Conservation (phyloP, 768 basidiomycete genomes). For the Russula ochroleuca region DNA sequence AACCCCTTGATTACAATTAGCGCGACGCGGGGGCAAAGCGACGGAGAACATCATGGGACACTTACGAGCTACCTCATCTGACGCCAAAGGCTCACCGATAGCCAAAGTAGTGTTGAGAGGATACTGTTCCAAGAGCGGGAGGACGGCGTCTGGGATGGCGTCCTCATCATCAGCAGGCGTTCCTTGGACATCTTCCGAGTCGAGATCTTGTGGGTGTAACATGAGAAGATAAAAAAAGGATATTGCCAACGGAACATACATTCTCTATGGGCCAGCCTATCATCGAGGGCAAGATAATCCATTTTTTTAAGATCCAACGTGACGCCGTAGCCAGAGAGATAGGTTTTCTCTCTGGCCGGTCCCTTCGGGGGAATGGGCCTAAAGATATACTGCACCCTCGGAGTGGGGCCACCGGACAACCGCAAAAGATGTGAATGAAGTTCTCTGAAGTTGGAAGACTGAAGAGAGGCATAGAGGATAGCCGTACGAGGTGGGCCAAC, state of each 20-base stretch:
- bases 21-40: constrained; percentile 38
- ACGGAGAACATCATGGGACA: neutral
- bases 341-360: constrained; percentile 34
- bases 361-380: constrained; percentile 53
- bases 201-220: constrained; percentile 1
- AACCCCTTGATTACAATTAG: constrained; percentile 46
- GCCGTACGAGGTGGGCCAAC: constrained; percentile 56
- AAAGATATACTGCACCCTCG: constrained; percentile 67
- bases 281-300: constrained; percentile 94
- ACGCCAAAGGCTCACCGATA: constrained; percentile 43
- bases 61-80: constrained; percentile 46
- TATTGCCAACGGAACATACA: constrained; percentile 18
- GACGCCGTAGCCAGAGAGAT: constrained; percentile 87
- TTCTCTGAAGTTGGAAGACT: constrained; percentile 61
- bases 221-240: neutral
- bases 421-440: constrained; percentile 62
- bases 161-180: constrained; percentile 19
- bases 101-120: constrained; percentile 40
- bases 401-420: constrained; percentile 43
- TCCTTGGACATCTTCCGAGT: constrained; percentile 8
- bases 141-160: constrained; percentile 21
- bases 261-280: constrained; percentile 48
- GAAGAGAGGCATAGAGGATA: constrained; percentile 70
- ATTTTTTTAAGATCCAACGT: constrained; percentile 92
- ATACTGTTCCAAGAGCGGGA: constrained; percentile 18